These are phyloP conservation scores for Podila epicladia DNA, from an alignment of 192 early-diverging fungal genomes.

Conservation along the genomic window DNA sequence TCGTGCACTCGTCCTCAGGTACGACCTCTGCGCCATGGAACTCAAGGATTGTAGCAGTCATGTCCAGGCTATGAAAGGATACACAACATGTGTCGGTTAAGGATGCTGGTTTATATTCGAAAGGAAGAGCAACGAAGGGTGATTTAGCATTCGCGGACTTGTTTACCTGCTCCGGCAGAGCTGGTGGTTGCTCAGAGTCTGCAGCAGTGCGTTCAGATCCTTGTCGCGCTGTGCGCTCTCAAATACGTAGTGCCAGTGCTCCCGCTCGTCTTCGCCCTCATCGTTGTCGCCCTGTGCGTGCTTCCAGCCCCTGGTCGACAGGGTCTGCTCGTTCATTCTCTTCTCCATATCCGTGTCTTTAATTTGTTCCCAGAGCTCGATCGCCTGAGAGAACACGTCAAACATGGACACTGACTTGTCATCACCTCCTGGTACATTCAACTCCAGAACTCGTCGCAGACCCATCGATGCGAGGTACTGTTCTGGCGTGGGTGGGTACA, in stretches of 20 bases:
- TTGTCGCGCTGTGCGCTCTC: conserved; percentile 1
- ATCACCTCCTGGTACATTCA: neutral
- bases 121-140: neutral
- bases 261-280: neutral
- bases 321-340: neutral
- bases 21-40: conserved; percentile 29
- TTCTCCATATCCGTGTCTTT: neutral
- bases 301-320: too few species aligned
- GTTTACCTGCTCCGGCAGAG: conserved; percentile 31
- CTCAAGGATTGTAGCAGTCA: conserved; percentile 12
- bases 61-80: conserved; percentile 16
- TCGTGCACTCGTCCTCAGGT: conserved; percentile 31
- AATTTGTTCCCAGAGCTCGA: conserved; percentile 6
- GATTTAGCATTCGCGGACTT: neutral
- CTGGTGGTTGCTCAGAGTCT: conserved; percentile 17
- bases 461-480: conserved; percentile 17
- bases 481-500: conserved; percentile 29
- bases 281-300: neutral
- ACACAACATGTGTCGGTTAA: neutral
- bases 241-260: conserved; percentile 15
- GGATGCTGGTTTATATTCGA: neutral
- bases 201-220: neutral
- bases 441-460: neutral
- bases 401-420: conserved; percentile 6
- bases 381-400: conserved; percentile 15